Conservation (phyloP, 2,329 filamentous ascomycete species). For the Septoria linicola region DNA sequence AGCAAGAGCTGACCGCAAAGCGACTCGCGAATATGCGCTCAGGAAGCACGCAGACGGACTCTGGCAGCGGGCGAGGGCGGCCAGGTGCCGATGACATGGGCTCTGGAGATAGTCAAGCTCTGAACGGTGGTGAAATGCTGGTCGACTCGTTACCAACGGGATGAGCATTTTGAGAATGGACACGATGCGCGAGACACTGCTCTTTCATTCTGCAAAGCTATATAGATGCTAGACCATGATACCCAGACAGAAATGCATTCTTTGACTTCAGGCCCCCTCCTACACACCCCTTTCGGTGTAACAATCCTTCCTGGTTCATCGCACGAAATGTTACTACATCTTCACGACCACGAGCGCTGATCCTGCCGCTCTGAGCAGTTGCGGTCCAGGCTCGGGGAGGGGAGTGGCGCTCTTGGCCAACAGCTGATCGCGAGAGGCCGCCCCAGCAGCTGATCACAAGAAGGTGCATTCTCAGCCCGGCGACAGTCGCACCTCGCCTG, state of each 20-base stretch:
- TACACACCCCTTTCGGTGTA: no score
- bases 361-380: no score
- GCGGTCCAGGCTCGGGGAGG: no score
- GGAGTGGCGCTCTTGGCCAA: no score
- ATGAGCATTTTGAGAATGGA: slow-evolving; percentile 30
- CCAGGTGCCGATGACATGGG: slow-evolving; percentile 13
- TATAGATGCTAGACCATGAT: slow-evolving; percentile 22
- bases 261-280: background rate
- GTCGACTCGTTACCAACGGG: slow-evolving; percentile 31
- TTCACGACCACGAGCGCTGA: no score
- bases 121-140: slow-evolving; percentile 33
- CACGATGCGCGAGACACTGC: slow-evolving; percentile 34
- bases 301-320: no score
- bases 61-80: slow-evolving; percentile 7
- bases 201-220: background rate
- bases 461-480: no score
- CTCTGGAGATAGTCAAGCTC: slow-evolving; percentile 5
- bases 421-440: no score
- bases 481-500: no score
- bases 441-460: no score
- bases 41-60: slow-evolving; percentile 32
- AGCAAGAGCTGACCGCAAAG: slow-evolving; percentile 43
- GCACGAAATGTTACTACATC: no score
- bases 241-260: slow-evolving; percentile 10
- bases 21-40: slow-evolving; percentile 34